Conservation (phyloP, 139 green algal species). For the Coelastrella sp. region DNA sequence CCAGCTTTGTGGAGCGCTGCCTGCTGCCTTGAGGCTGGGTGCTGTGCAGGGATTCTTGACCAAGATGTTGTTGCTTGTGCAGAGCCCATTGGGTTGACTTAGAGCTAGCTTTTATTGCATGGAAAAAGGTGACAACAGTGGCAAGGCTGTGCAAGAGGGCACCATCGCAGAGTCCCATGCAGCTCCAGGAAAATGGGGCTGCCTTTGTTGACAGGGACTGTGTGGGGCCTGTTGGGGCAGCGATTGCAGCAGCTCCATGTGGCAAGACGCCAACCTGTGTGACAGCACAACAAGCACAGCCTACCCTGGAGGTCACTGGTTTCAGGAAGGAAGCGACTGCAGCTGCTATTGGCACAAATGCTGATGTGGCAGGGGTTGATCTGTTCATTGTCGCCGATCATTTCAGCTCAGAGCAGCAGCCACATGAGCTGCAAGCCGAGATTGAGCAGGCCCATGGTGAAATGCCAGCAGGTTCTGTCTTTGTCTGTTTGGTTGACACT, state of each 20-base stretch:
- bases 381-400: too few relatives aligned
- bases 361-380: slow-evolving; percentile 47
- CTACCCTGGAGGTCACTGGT: too few relatives aligned
- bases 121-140: slow-evolving; percentile 34
- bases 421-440: background rate
- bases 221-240: background rate
- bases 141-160: background rate
- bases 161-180: background rate
- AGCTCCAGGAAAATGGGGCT: background rate
- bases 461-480: background rate
- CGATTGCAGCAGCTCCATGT: background rate
- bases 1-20: background rate
- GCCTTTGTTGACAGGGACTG: background rate
- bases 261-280: background rate
- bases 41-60: background rate
- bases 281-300: too few relatives aligned
- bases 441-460: background rate
- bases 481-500: slow-evolving; percentile 49
- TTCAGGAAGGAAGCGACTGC: background rate
- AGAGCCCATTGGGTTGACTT: background rate
- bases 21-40: background rate
- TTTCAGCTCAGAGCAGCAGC: background rate
- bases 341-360: background rate
- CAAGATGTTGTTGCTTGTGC: background rate
- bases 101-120: slow-evolving; percentile 49